These are phyloP conservation scores for Dryas integrifolia DNA, from an alignment of 331 rosid genomes.

Conservation along the genomic window DNA sequence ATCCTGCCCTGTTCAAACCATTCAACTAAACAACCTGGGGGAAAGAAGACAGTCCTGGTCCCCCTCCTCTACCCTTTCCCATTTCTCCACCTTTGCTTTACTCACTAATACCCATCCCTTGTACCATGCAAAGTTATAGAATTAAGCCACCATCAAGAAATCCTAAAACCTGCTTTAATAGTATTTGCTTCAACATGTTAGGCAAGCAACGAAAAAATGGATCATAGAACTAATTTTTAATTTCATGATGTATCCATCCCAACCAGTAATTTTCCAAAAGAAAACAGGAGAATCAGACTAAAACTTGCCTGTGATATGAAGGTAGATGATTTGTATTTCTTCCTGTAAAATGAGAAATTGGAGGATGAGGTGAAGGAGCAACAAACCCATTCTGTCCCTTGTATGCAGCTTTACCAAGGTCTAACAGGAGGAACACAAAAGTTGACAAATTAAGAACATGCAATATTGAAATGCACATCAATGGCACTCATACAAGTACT, in stretches of 20 bases:
- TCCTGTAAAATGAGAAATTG: slow-evolving; percentile 27
- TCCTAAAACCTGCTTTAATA: not conserved
- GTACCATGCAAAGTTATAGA: not conserved
- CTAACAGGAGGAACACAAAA: slow-evolving; percentile 49
- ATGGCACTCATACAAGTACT: slow-evolving; percentile 3
- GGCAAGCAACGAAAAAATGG: not conserved
- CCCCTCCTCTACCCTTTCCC: not conserved
- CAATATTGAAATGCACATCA: slow-evolving; percentile 20
- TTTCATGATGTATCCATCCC: not conserved
- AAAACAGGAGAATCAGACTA: not conserved
- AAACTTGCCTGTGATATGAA: slow-evolving; percentile 39
- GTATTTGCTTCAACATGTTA: no score
- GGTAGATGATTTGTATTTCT: slow-evolving; percentile 25
- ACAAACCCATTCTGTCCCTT: slow-evolving; percentile 41
- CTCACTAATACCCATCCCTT: not conserved
- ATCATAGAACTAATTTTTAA: not conserved
- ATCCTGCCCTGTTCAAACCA: not conserved
- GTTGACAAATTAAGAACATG: slow-evolving; percentile 36
- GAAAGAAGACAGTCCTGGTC: not conserved
- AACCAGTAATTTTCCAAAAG: not conserved
- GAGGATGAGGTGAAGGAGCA: slow-evolving; percentile 32
- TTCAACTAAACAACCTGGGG: not conserved
- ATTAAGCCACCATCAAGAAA: not conserved
- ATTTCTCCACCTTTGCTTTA: not conserved
- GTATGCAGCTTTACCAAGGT: slow-evolving; percentile 36